A percentile compares a stretch with the other conserved stretches of the same genome.
These are phyloP conservation scores for Beta lomatogona DNA, from an alignment of 179 eudicot species.

Conservation along the genomic window DNA sequence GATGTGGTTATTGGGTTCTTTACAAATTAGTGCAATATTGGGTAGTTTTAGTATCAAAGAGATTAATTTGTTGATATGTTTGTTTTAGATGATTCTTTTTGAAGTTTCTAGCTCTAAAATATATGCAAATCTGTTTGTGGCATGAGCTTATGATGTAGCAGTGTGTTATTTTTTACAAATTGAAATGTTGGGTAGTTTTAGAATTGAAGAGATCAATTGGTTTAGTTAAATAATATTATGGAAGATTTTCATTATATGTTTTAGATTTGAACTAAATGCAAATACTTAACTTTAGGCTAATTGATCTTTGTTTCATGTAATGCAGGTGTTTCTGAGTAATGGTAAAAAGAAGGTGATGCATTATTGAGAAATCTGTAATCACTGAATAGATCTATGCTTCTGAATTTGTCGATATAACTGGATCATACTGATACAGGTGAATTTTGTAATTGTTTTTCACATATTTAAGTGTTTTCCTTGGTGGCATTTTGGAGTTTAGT, in stretches of 20 bases:
- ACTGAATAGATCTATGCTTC: conserved; percentile 18
- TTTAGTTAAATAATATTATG: neutral
- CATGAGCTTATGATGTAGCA: neutral
- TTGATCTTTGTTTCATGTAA: neutral
- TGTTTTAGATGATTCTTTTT: neutral
- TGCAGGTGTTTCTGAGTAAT: conserved; percentile 29
- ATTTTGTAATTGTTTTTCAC: neutral
- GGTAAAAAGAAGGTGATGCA: conserved; percentile 14
- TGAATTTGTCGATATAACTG: conserved; percentile 28
- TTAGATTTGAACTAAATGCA: neutral
- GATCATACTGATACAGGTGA: conserved; percentile 20
- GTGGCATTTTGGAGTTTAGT: neutral
- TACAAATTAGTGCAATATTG: too few relatives aligned
- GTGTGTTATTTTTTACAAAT: neutral
- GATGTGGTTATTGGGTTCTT: too few relatives aligned
- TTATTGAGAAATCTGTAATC: conserved; percentile 14
- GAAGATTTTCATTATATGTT: too few relatives aligned
- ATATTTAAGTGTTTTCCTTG: neutral
- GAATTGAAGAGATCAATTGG: neutral
- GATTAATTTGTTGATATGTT: neutral
- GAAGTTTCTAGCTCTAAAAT: too few relatives aligned
- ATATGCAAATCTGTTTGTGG: too few relatives aligned
- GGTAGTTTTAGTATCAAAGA: too few relatives aligned
- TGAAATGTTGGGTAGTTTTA: neutral
- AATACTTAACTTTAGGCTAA: neutral